Base-by-base conservation (phyloP, 1,139 yeast genomes). In the Blastobotrys capitulatus region DNA sequence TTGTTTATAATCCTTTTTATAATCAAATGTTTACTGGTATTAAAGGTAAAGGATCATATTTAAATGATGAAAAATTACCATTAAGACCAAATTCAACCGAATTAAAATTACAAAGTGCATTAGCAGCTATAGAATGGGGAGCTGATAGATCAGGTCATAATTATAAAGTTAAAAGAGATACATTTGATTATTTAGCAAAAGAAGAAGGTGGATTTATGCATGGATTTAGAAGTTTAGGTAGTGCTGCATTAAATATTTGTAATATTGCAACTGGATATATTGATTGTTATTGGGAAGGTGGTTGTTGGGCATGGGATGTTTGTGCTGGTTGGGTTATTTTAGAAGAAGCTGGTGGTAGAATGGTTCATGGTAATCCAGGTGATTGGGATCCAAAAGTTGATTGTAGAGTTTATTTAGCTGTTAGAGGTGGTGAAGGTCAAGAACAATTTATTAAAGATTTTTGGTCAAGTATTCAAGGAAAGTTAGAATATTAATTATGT, bases 261-360 rank as follows among this genome's bases (percentile, higher is more conserved):
- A 73, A 74, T 37, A 78, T 77, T 10, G 82, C 83, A 1, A 69
- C 80, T 7, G 84, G 84, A 3, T 69, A 70, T 48, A 53, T 78
- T 36, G 84, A 79, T 58, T 68, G 78, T 32, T 79, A 79, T 64
- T 80, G 83, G 82, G 83, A 79, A 63, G 83, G 83, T 47, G 82
- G 83, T 19, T 78, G 82, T 62, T 78, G 75, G 55, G 74, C 79
- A 7, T 79, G 84, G 84, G 84, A 80, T 57, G 82, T 79, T 3
- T 78, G 82, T 60, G 84, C 83, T 6, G 83, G 83, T 35, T 79
- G 82, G 83, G 72, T 80, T 52, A 76, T 80, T 50, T 60, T 79
- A 10, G 67, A 70, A 37, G 84, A 80, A 59, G 77, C 83, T 1
- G 84, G 83, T 12, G 84, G 83, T 15, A 58, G 63, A 25, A 62